phyloP scores from a whole-genome alignment of 768 basidiomycete genomes.

The Lactarius evosmus region DNA sequence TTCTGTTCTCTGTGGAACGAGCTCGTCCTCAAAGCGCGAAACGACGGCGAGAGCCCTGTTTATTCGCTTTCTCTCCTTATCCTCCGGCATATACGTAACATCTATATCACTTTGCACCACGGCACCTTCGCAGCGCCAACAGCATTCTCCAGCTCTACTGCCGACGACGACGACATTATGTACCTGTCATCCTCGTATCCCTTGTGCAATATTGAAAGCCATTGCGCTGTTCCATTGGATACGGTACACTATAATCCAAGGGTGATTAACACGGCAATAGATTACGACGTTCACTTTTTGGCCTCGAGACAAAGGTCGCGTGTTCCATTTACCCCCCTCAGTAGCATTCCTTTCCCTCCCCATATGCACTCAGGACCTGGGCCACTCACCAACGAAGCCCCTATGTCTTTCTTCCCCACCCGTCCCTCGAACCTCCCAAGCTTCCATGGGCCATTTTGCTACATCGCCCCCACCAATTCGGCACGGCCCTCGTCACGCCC shows the following conservation, averaged over 20 bases:
- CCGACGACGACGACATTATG: not conserved
- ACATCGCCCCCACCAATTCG: too few species aligned
- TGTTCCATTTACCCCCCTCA: too few species aligned
- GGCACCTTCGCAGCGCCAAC: not conserved
- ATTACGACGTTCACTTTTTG: not conserved
- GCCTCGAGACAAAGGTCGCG: not conserved
- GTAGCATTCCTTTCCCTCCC: too few species aligned
- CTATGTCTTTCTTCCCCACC: too few species aligned
- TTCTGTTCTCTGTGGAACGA: constrained; percentile 11
- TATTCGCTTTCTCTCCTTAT: not conserved
- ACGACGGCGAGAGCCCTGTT: not conserved
- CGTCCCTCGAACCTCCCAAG: too few species aligned
- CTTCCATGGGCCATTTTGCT: too few species aligned
- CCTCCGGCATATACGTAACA: not conserved
- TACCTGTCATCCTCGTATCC: not conserved
- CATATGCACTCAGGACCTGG: too few species aligned
- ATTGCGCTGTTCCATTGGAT: not conserved
- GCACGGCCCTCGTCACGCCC: too few species aligned
- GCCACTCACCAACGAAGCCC: too few species aligned
- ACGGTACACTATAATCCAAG: not conserved
- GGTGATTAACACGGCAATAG: not conserved
- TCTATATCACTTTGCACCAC: constrained; percentile 2
- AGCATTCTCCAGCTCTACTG: not conserved
- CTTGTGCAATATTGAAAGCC: not conserved
- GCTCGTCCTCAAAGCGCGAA: not conserved